Base-by-base conservation (phyloP, 306 rosid genomes). In the Glycine latifolia region DNA sequence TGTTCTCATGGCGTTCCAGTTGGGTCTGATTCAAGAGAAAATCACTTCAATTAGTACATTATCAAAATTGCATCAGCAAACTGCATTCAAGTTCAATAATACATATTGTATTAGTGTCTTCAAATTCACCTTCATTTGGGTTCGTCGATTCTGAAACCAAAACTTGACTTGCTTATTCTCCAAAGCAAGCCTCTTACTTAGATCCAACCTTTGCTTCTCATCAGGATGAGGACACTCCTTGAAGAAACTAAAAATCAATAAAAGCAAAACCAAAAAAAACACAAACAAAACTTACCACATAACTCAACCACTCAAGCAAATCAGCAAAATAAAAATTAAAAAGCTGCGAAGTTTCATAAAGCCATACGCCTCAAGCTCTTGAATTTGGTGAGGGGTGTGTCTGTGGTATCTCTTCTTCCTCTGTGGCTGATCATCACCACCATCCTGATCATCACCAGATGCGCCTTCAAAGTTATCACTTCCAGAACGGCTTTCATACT, bases 151-250 rank as follows among this genome's bases (percentile, higher is more conserved):
- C 85, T 96, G 99, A 87, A 96, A 96, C 99, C 99, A 96, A 84
- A 96, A 96, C 63, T 96, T 96, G 81, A 96, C 94, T 89, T 96
- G 99, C 90, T 93, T 96, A 39, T 78, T 84, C 85, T 92, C 98
- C 93, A 94, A 85, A 72, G 88, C 62, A 81, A 93, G 97, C 82
- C 90, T 89, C 87, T 76, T 88, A 66, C 99, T 92, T 53, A 96
- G 94, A 54, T 93, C 99, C 81, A 75, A 39, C 80, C 99, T 89
- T 80, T 96, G 99, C 85, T 96, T 96, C 70, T 96, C 99, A 84
- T 96, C 98, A 4, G 99, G 99, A 85, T 96, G 98, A 56, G 98
- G 99, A 77, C 92, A 92, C 81, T 93, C 97, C 90, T 91, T 93
- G 56, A 94, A 96, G 90, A 94, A 94, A 71, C 99, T 96, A 26